phyloP scores from a whole-genome alignment of 1,139 yeast genomes.

The Saccharomyces pastorianus region DNA sequence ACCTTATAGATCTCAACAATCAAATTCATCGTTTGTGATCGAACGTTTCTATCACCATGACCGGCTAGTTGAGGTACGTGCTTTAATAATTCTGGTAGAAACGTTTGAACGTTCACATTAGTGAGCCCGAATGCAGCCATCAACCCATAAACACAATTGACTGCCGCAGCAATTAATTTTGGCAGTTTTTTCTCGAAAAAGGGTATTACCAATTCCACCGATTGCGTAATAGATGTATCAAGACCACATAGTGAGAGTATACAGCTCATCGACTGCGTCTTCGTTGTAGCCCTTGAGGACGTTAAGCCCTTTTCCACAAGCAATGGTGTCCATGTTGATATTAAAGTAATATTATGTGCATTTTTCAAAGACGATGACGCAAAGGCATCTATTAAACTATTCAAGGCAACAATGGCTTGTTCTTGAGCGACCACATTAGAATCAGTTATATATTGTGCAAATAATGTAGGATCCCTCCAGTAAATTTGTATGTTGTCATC shows the following conservation, averaged over 20 bases:
- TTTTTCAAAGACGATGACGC: slow-evolving; percentile 1
- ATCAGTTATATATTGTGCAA: slow-evolving; percentile 59
- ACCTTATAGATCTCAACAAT: slow-evolving; percentile 67
- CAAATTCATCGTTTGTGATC: slow-evolving; percentile 68
- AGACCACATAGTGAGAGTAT: slow-evolving; percentile 57
- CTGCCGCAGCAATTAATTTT: slow-evolving; percentile 66
- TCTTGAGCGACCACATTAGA: slow-evolving; percentile 91
- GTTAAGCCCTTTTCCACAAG: slow-evolving; percentile 67
- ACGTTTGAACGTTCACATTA: slow-evolving; percentile 51
- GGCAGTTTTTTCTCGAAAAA: slow-evolving; percentile 60
- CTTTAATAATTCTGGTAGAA: slow-evolving; percentile 37
- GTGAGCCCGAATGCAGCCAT: slow-evolving; percentile 64
- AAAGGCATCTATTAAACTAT: slow-evolving; percentile 7
- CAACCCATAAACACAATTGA: slow-evolving; percentile 48
- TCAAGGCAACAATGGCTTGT: slow-evolving; percentile 50
- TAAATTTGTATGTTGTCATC: slow-evolving; percentile 51
- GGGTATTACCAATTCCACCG: slow-evolving; percentile 63
- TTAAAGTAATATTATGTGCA: background rate
- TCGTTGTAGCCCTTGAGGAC: slow-evolving; percentile 71
- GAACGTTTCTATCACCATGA: slow-evolving; percentile 81
- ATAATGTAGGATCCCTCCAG: slow-evolving; percentile 41
- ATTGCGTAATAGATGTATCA: slow-evolving; percentile 49
- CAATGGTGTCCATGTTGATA: slow-evolving; percentile 41
- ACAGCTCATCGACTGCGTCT: slow-evolving; percentile 55
- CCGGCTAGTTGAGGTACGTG: slow-evolving; percentile 45